phyloP scores from a whole-genome alignment of 495 filamentous ascomycete genomes.

The Neurospora sp. region DNA sequence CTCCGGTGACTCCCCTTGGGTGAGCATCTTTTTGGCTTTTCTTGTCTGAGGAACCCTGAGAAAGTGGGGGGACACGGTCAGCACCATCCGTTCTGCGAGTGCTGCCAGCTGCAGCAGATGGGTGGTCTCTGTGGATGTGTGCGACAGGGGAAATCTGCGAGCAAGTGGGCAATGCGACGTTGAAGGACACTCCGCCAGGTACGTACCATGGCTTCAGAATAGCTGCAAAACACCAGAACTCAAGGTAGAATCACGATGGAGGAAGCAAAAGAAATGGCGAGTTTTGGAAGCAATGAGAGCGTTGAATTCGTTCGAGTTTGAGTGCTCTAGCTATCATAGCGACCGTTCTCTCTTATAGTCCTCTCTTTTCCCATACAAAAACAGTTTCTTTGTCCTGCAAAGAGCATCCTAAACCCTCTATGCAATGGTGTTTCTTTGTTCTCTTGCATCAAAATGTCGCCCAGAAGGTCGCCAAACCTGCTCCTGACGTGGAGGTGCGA shows the following conservation, averaged over 20 bases:
- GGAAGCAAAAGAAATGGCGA: neutral
- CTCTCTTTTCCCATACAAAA: neutral
- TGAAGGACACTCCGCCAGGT: neutral
- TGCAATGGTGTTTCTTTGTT: neutral
- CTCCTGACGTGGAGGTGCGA: neutral
- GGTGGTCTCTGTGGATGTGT: neutral
- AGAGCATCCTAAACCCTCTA: neutral
- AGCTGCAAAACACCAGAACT: neutral
- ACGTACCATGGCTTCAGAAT: neutral
- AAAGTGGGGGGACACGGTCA: neutral
- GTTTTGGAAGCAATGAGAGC: neutral
- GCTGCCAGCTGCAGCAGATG: too few species aligned
- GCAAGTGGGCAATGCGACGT: neutral
- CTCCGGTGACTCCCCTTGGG: neutral
- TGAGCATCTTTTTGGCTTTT: neutral
- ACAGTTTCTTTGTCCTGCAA: neutral
- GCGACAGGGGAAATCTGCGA: neutral
- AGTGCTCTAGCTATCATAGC: neutral
- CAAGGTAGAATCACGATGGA: neutral
- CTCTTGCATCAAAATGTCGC: too few species aligned
- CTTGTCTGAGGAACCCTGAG: neutral
- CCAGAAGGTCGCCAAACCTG: too few species aligned
- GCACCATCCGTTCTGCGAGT: neutral
- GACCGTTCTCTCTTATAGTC: neutral
- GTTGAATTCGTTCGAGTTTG: neutral